Evolutionary conservation across 768 basidiomycete genomes (phyloP), one percentile per base, ranked within the genome.

Genomic region (Trametes elegans): DNA sequence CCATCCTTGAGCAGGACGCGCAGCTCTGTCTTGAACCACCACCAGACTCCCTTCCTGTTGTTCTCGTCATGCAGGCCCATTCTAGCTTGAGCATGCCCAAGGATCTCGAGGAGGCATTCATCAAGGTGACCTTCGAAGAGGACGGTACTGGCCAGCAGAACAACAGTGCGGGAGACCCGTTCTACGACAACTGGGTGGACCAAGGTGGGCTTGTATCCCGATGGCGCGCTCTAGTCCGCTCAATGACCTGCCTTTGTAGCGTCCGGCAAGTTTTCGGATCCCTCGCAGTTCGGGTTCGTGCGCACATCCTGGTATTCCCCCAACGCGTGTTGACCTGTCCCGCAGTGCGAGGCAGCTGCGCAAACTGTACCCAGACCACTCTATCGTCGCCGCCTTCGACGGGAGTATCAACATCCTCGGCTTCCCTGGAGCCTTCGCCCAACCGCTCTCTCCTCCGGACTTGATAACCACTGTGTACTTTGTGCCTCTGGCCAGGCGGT

Each of bases 351-450:
- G 83, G 55, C 70, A 75, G 34, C 72, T 90, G 34, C 79, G 76
- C 32, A 77, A 74, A 60, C 53, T 85, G 14, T 83, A 88, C 64
- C 85, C 87, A 6, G 76, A 79, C 9, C 75, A 86, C 62, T 82
- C 84, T 24, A 61, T 88, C 24, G 76, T 87, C 7, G 68, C 79
- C 55, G 79, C 85, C 3, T 63, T 69, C 7, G 81, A 83, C 53
- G 29, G 28, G 13, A 68, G 57, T 46, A 64, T 84, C 57, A 71
- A 77, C 54, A 58, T 87, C 41, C 66, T 87, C 7, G 64, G 64
- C 18, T 80, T 80, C 58, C 87, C 87, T 36, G 79, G 68, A 14
- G 75, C 76, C 18, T 49, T 64, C n/a, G 65, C 74, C 3, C 66
- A 74, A 31, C 77, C 83, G 3, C 39, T 84, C 26, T 70, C 78